These are phyloP conservation scores for Aspergillus terreus DNA, from an alignment of 2,329 filamentous ascomycete species.

Conservation along the genomic window DNA sequence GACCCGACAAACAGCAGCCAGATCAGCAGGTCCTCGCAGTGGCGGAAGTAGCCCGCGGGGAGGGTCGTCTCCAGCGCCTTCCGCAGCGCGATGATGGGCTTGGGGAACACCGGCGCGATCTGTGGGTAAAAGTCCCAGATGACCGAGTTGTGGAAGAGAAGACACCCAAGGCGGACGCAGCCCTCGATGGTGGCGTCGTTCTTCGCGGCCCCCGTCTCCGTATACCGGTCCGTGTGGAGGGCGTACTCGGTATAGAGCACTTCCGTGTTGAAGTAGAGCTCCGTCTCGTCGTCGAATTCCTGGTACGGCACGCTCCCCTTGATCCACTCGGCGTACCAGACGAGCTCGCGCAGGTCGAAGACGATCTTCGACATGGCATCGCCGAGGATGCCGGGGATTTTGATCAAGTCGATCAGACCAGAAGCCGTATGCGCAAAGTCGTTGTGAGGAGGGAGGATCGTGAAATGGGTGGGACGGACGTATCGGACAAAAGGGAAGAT, in stretches of 20 bases:
- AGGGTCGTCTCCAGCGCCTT: conserved; percentile 31
- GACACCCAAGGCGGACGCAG: conserved; percentile 34
- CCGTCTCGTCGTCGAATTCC: conserved; percentile 32
- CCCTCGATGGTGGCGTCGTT: conserved; percentile 36
- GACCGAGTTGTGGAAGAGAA: conserved; percentile 37
- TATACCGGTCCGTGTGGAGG: conserved; percentile 36
- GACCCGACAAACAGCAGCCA: conserved; percentile 37
- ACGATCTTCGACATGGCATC: conserved; percentile 29
- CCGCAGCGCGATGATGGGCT: conserved; percentile 32
- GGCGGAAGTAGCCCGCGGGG: conserved; percentile 27
- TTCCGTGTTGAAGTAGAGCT: conserved; percentile 40
- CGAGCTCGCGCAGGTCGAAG: conserved; percentile 33
- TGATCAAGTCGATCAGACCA: conserved; percentile 28
- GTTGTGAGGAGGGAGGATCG: conserved; percentile 27
- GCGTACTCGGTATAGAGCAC: conserved; percentile 37
- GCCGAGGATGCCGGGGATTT: conserved; percentile 34
- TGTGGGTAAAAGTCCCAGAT: conserved; percentile 39
- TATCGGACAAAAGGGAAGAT: conserved; percentile 38
- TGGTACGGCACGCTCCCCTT: conserved; percentile 25
- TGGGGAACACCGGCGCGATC: conserved; percentile 31
- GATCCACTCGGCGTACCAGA: conserved; percentile 37
- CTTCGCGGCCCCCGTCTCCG: conserved; percentile 28
- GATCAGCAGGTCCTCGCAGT: conserved; percentile 31
- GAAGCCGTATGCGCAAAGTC: conserved; percentile 30
- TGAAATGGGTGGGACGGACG: conserved; percentile 26